phyloP scores from a whole-genome alignment of 2,329 filamentous ascomycete genomes.

The Neobulgaria alba region DNA sequence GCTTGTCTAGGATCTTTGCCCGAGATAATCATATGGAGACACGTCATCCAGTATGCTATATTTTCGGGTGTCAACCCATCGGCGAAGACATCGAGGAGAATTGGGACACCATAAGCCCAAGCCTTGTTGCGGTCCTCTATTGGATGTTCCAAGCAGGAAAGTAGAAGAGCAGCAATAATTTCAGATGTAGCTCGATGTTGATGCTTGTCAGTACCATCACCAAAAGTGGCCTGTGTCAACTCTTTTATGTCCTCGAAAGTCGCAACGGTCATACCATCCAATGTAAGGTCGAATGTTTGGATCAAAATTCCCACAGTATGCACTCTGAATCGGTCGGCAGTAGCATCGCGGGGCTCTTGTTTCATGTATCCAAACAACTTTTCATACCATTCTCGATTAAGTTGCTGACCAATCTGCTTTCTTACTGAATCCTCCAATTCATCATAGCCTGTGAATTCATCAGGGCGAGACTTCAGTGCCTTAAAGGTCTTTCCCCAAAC shows the following conservation, averaged over 20 bases:
- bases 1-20: conserved; percentile 82
- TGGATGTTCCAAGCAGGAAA: conserved; percentile 70
- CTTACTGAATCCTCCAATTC: conserved; percentile 67
- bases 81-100: conserved; percentile 77
- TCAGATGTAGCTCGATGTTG: conserved; percentile 94
- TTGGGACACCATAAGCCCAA: conserved; percentile 86
- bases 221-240: conserved; percentile 68
- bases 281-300: conserved; percentile 83
- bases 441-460: conserved; percentile 62
- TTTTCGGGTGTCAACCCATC: conserved; percentile 94
- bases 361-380: conserved; percentile 90
- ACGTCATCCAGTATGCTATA: conserved; percentile 87
- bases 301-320: conserved; percentile 79
- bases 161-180: conserved; percentile 79
- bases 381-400: conserved; percentile 79
- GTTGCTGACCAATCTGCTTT: conserved; percentile 67
- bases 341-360: conserved; percentile 81
- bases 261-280: conserved; percentile 66
- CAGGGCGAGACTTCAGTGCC: conserved; percentile 65
- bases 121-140: conserved; percentile 64
- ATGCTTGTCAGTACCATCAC: conserved; percentile 92
- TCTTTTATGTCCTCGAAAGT: conserved; percentile 85
- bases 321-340: conserved; percentile 81
- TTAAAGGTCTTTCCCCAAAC: conserved; percentile 88
- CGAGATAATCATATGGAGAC: conserved; percentile 80